phyloP scores from a whole-genome alignment of 208 protist genomes.

The Crithidia acanthocephali region DNA sequence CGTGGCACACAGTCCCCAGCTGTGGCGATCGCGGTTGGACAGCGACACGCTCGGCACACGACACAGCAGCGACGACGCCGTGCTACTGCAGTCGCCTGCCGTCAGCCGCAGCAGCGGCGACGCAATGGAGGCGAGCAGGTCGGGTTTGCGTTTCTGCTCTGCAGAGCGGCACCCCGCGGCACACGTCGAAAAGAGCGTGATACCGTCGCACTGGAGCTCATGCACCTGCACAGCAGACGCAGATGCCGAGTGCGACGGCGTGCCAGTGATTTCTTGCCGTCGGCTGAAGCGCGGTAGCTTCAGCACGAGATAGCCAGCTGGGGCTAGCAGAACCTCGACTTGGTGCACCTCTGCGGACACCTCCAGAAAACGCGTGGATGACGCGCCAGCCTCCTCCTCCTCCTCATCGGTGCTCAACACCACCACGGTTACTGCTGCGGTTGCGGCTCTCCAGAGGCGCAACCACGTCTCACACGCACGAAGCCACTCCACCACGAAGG shows the following conservation, averaged over 20 bases:
- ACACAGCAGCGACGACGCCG: neutral
- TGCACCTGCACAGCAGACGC: neutral
- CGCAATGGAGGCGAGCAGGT: constrained; percentile 3
- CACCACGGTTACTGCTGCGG: neutral
- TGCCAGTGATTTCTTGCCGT: neutral
- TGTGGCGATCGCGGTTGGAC: constrained; percentile 16
- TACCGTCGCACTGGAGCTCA: neutral
- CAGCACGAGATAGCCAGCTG: constrained; percentile 1
- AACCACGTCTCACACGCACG: constrained; percentile 1
- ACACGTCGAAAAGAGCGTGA: constrained; percentile 1
- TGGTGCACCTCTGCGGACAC: constrained; percentile 4
- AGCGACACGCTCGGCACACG: constrained; percentile 8
- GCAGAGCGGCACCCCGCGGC: neutral
- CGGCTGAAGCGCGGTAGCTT: constrained; percentile 3
- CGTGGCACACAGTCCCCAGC: constrained; percentile 23
- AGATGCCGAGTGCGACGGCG: neutral
- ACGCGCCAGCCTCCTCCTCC: neutral
- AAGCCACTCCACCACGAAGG: constrained; percentile 11
- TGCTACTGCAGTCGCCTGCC: neutral
- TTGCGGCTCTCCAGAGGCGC: neutral
- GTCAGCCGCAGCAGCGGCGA: constrained; percentile 6
- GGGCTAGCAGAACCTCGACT: constrained; percentile 13
- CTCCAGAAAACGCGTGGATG: neutral
- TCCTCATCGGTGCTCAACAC: neutral
- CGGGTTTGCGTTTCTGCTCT: neutral